Evolutionary conservation across 176 grass and related monocot species (phyloP).

Genomic region (Musa acuminata): DNA sequence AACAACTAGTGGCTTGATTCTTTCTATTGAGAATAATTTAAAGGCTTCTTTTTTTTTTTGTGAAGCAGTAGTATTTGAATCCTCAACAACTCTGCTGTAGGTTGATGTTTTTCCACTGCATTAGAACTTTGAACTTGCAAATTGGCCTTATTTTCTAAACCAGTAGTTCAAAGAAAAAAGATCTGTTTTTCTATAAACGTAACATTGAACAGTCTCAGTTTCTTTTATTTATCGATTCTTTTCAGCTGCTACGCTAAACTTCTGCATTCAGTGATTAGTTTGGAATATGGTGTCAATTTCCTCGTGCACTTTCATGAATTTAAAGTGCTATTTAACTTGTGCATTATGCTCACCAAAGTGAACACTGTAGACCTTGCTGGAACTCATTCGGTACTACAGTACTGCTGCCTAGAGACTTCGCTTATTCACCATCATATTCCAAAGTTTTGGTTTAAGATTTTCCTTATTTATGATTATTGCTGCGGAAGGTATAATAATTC

Average conservation of each 20-base stretch:
- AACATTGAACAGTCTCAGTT: background rate
- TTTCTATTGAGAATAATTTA: background rate
- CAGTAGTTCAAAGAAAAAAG: background rate
- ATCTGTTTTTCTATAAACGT: background rate
- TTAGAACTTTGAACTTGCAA: background rate
- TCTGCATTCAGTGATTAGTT: background rate
- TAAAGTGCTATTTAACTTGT: background rate
- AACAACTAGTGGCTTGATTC: background rate
- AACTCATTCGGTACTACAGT: too few relatives aligned
- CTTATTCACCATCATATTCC: too few relatives aligned
- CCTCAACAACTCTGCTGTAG: background rate
- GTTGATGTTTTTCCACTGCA: background rate
- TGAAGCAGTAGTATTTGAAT: background rate
- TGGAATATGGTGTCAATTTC: background rate
- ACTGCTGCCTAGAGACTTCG: too few relatives aligned
- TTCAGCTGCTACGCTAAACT: too few relatives aligned
- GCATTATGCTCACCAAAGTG: too few relatives aligned
- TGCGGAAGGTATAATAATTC: too few relatives aligned
- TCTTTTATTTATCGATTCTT: background rate
- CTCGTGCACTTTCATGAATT: background rate
- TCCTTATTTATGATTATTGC: too few relatives aligned
- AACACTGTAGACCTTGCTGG: too few relatives aligned
- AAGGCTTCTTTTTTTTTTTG: background rate
- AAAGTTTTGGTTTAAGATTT: too few relatives aligned
- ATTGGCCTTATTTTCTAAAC: background rate